Evolutionary conservation across 805 yeast species (phyloP), one percentile per base, ranked within the genome.

Genomic region (Huiozyma sinensis): DNA sequence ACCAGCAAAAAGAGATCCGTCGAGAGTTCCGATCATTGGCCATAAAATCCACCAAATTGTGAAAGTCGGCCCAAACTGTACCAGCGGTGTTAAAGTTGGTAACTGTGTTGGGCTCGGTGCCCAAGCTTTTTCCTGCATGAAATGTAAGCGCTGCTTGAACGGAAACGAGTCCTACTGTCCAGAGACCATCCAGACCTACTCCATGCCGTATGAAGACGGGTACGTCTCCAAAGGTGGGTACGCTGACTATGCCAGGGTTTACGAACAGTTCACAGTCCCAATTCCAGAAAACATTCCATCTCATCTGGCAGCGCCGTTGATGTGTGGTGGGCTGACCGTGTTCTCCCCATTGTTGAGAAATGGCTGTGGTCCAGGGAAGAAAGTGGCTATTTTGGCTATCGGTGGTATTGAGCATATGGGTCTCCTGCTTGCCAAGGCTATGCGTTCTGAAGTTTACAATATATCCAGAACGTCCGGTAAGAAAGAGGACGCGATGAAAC

Each of bases 61-160:
- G n/a, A 69, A 66, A 33, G 68, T 81, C 36, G 95, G 92, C 44
- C 51, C 68, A 11, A 65, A 71, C 33, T 77, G 82, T 50, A 60
- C 63, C 6, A 52, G 57, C 7, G 64, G 67, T 48, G 43, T 70
- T 64, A 66, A 74, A 69, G 59, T 80, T 24, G 95, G 94, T 44
- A 81, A 85, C 50, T 70, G 87, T 51, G 92, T 83, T 28, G 95
- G 90, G 44, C 72, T 83, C 41, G 95, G 95, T 52, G 90, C 92
- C 27, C 79, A 76, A 55, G 68, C 72, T 24, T 67, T 64, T 46
- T 67, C 83, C 34, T 83, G 94, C 66, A 61, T 70, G 44, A 65
- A 73, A 12, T 85, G 94, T 65, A 55, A 67, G 40, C 69, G 77
- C 55, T 85, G 88, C 70, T 58, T 68, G 27, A 49, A 55, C 33